Evolutionary conservation across 352 stramenopile species (phyloP).

Genomic region (Globisporangium megalacanthum): DNA sequence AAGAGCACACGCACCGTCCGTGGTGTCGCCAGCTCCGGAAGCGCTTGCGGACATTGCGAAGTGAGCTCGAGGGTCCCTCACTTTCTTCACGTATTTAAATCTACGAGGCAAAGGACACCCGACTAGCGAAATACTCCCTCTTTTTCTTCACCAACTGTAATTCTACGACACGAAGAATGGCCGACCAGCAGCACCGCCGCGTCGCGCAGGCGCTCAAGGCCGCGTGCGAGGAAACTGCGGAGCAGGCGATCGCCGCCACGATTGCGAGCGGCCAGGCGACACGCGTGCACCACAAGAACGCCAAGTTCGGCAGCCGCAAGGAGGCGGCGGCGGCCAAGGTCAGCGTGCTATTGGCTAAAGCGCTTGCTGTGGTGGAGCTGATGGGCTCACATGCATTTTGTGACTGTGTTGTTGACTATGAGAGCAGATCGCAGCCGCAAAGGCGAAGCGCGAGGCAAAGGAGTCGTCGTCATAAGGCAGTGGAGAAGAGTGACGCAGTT

Average conservation of each 20-base stretch:
- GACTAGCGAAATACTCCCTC: neutral
- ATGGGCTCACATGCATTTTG: slow-evolving; percentile 2
- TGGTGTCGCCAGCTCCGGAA: no score
- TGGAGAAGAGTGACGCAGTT: neutral
- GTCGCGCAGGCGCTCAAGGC: slow-evolving; percentile 70
- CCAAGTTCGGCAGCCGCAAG: slow-evolving; percentile 77
- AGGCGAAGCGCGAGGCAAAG: slow-evolving; percentile 67
- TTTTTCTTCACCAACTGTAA: neutral
- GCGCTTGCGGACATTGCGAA: no score
- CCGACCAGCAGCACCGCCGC: slow-evolving; percentile 57
- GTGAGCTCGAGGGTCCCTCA: no score
- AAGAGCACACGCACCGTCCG: no score
- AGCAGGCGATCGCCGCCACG: slow-evolving; percentile 73
- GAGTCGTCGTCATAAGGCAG: slow-evolving; percentile 4
- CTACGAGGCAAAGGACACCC: no score
- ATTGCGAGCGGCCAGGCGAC: slow-evolving; percentile 60
- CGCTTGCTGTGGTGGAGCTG: neutral
- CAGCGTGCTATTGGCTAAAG: neutral
- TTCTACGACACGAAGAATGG: slow-evolving; percentile 24
- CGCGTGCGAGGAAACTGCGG: slow-evolving; percentile 77
- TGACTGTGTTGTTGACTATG: neutral
- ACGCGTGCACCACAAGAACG: slow-evolving; percentile 80
- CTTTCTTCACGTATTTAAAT: no score
- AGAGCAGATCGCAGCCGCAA: slow-evolving; percentile 64
- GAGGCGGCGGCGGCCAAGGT: slow-evolving; percentile 79